Evolutionary conservation across 139 green algal genomes (phyloP).

Genomic region (Micractinium conductrix): DNA sequence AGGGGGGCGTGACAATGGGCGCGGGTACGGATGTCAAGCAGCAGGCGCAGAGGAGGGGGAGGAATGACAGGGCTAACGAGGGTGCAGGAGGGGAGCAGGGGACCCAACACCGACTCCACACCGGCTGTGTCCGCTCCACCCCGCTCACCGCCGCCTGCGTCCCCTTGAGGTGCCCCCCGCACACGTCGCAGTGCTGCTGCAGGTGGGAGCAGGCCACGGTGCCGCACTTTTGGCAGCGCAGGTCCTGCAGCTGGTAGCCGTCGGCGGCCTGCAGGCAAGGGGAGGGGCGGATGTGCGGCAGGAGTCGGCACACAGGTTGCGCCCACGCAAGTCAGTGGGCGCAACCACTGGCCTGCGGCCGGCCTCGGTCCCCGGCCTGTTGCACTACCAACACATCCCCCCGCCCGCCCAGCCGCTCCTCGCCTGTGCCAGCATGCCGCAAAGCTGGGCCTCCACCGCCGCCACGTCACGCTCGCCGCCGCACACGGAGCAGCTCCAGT

Average conservation of each 20-base stretch:
- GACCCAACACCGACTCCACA: too few relatives aligned
- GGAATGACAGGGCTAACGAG: too few relatives aligned
- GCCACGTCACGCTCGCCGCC: slow-evolving; percentile 24
- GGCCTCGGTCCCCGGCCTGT: background rate
- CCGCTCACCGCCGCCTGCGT: slow-evolving; percentile 43
- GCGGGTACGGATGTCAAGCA: too few relatives aligned
- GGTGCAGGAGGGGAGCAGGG: too few relatives aligned
- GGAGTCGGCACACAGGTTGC: too few relatives aligned
- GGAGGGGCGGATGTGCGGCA: slow-evolving; percentile 73
- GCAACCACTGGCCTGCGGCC: background rate
- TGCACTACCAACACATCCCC: background rate
- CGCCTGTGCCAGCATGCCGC: slow-evolving; percentile 6
- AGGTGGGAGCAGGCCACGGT: slow-evolving; percentile 63
- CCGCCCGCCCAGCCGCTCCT: too few relatives aligned
- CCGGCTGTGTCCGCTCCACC: too few relatives aligned
- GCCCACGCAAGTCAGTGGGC: too few relatives aligned
- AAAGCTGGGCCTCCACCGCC: slow-evolving; percentile 31
- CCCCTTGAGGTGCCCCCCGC: slow-evolving; percentile 63
- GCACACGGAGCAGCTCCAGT: slow-evolving; percentile 56
- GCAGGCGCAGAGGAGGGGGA: too few relatives aligned
- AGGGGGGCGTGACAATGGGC: too few relatives aligned
- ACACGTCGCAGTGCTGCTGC: slow-evolving; percentile 61
- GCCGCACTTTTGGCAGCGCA: slow-evolving; percentile 82
- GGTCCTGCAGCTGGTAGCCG: slow-evolving; percentile 89
- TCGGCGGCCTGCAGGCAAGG: slow-evolving; percentile 57